A percentile compares a stretch with the other conserved stretches of the same genome.
Conservation (phyloP, 2,329 filamentous ascomycete species). For the Penicillium freii region DNA sequence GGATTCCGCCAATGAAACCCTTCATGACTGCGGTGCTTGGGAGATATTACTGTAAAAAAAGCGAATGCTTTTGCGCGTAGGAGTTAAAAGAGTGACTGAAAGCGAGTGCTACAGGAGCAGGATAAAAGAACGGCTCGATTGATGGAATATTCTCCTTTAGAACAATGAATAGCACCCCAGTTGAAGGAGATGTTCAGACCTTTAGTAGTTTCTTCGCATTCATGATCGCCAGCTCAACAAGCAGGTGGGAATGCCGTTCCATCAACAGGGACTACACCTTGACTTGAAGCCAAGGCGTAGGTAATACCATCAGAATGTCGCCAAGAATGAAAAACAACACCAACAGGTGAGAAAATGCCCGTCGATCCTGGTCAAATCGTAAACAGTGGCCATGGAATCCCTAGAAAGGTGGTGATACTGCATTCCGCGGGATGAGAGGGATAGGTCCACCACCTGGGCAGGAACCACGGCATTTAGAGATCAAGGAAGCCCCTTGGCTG, state of each 20-base stretch:
- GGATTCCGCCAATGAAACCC: slow-evolving; percentile 36
- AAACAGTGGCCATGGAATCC: slow-evolving; percentile 14
- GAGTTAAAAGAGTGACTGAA: slow-evolving; percentile 22
- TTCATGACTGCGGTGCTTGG: slow-evolving; percentile 32
- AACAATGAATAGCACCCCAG: not conserved
- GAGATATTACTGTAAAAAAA: slow-evolving; percentile 12
- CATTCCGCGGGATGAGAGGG: slow-evolving; percentile 18
- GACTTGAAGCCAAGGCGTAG: not conserved
- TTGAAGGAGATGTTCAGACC: slow-evolving; percentile 12
- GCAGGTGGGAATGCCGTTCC: slow-evolving; percentile 18
- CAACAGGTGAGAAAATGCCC: not conserved
- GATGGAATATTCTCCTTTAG: slow-evolving; percentile 9
- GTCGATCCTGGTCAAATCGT: slow-evolving; percentile 1
- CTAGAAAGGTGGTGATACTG: slow-evolving; percentile 9
- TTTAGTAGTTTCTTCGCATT: slow-evolving; percentile 24
- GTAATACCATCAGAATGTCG: slow-evolving; percentile 20
- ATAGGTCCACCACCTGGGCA: slow-evolving; percentile 4
- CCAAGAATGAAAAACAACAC: slow-evolving; percentile 20
- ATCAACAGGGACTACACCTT: slow-evolving; percentile 2
- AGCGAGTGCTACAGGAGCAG: slow-evolving; percentile 11
- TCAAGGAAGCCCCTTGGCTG: slow-evolving; percentile 4
- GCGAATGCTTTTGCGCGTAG: slow-evolving; percentile 1
- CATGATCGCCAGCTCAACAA: slow-evolving; percentile 12
- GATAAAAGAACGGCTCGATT: slow-evolving; percentile 23
- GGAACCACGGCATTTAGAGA: slow-evolving; percentile 17